Evolutionary conservation across 2,329 filamentous ascomycete species (phyloP).

Genomic region (Ophiostoma sp.): DNA sequence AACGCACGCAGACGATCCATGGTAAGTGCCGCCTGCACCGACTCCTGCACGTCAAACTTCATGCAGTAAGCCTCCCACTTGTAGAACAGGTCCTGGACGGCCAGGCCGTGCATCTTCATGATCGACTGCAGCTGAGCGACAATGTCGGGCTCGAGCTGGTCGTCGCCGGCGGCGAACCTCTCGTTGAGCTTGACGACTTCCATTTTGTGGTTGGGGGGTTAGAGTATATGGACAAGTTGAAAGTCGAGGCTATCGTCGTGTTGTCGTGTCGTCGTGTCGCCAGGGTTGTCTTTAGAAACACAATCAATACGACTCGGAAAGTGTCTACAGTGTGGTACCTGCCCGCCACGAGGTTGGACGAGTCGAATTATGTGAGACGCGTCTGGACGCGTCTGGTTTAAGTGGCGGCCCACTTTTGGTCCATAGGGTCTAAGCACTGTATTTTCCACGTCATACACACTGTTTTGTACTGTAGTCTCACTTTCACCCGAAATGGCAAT

Average conservation of each 20-base stretch:
- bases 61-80: constrained; percentile 99
- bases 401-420: neutral
- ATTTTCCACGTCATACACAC: no score
- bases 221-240: no score
- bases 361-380: constrained; percentile 5
- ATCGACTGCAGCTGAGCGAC: constrained; percentile 78
- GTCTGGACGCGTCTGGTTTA: constrained; percentile 6
- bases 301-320: no score
- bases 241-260: neutral
- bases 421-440: no score
- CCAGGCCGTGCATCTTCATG: constrained; percentile 73
- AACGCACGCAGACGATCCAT: constrained; percentile 69
- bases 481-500: no score
- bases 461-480: no score
- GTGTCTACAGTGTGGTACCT: no score
- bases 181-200: constrained; percentile 43
- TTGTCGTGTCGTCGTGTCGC: no score
- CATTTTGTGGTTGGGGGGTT: constrained; percentile 31
- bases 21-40: constrained; percentile 55
- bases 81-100: constrained; percentile 84
- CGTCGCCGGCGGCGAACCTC: constrained; percentile 50
- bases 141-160: constrained; percentile 69
- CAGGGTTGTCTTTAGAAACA: no score
- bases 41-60: constrained; percentile 55
- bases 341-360: neutral